Evolutionary conservation across 495 filamentous ascomycete genomes (phyloP), one percentile per base, ranked within the genome.

Genomic region (Astrocystis sublimbata): DNA sequence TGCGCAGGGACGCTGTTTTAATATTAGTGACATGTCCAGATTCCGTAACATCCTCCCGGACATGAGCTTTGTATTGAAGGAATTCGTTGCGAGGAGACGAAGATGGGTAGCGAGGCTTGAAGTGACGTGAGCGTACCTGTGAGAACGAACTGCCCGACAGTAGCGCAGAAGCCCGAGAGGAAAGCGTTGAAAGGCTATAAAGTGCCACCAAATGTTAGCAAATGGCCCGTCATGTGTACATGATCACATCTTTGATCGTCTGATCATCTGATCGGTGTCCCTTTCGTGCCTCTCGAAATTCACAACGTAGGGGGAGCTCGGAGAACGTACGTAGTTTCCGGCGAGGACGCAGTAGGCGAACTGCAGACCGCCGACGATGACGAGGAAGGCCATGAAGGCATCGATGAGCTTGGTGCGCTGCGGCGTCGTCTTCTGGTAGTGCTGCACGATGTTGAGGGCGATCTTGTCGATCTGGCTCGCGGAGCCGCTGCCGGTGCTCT

Each of bases 141-240:
- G 52, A 98, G 85, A 40, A 98, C 94, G 75, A 98, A 98, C 72
- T 98, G 96, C 19, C 96, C 94, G 49, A 98, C 93, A 2, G 96
- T 94, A 10, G 93, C 93, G 43, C 84, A 87, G 81, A 98, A 98
- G 45, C 96, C 96, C 31, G 92, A 88, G 42, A 98, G 83, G 80
- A 98, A 98, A 66, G 94, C 94, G 75, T 98, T 98, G 85, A 98
- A 98, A 7, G 94, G 94, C 92, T 98, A 65, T 63, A 42, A 50
- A n/a, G n/a, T 42, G 24, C 49, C n/a, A 41, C 17, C 38, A 35
- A 47, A 6, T 41, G 58, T 68, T 64, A 67, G 69, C 61, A 54
- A 19, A 2, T 7, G 47, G n/a, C 26, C 10, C 40, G 4, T 17
- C 3, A 15, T 13, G 21, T 21, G 13, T 17, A 43, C 28, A 28